Evolutionary conservation across 1,139 yeast species (phyloP).

Genomic region (Hansenula anomala): DNA sequence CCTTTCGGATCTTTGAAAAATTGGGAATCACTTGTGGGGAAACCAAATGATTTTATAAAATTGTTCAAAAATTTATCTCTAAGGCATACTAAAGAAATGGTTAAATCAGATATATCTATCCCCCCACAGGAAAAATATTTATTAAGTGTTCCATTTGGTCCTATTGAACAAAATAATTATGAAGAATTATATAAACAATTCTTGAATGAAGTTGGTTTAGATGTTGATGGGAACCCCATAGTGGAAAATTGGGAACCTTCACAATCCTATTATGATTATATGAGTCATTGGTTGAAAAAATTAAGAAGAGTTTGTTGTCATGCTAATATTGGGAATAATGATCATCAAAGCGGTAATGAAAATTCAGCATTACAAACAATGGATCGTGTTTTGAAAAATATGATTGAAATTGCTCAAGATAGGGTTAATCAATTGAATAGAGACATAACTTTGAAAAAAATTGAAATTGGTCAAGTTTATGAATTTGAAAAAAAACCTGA

Average conservation of each 20-base stretch:
- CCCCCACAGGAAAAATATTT: conserved; percentile 75
- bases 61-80: conserved; percentile 51
- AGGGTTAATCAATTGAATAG: conserved; percentile 47
- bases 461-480: conserved; percentile 59
- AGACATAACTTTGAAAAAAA: conserved; percentile 34
- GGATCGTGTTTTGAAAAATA: conserved; percentile 58
- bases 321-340: conserved; percentile 61
- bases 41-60: conserved; percentile 37
- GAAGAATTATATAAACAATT: conserved; percentile 58
- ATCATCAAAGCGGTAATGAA: conserved; percentile 12
- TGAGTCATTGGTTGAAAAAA: conserved; percentile 63
- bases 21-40: conserved; percentile 30
- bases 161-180: conserved; percentile 81
- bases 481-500: conserved; percentile 51
- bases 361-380: conserved; percentile 45
- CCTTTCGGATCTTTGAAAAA: conserved; percentile 44
- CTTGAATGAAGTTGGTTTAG: conserved; percentile 52
- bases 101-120: conserved; percentile 64
- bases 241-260: conserved; percentile 49
- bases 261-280: conserved; percentile 33
- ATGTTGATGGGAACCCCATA: conserved; percentile 51
- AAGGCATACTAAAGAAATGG: conserved; percentile 83
- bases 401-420: conserved; percentile 51
- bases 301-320: conserved; percentile 82
- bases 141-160: conserved; percentile 68